Base-by-base conservation (phyloP, 2,329 filamentous ascomycete species). In the Diaporthe caulivora region DNA sequence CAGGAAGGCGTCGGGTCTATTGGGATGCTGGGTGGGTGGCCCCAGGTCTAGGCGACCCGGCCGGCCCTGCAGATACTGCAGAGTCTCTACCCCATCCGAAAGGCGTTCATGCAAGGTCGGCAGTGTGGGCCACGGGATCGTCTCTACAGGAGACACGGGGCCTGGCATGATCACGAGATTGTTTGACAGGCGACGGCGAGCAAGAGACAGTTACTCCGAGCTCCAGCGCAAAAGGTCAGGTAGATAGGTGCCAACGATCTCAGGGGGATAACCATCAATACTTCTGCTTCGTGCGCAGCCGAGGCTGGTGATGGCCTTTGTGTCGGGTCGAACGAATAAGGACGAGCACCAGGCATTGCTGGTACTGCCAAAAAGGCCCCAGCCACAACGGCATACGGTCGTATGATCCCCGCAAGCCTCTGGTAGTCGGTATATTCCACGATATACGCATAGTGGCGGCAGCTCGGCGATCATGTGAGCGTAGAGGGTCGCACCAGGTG, bases 371-470 rank as follows among this genome's bases (percentile, higher is more conserved):
- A n/a, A 49, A 49, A 24, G 17, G 54, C 21, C 29, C 40, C 68
- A 51, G 44, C 54, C 54, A 47, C 54, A 58, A 58, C 31, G 37
- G 24, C 67, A 55, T 58, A 70, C 40, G 53, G 40, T 70, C 68
- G 54, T 70, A 58, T 70, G 68, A 57, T 60, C 42, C 60, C 44
- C 60, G 60, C 60, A 49, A 65, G 60, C 60, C 60, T 65, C 42
- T 51, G 44, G 29, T n/a, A 51, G 42, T 44, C 26, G 42, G 42
- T 42, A 15, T 49, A 21, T 49, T 29, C 42, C 42, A 47, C 60
- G 21, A 65, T 49, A 51, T n/a, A 49, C 42, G 42, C 60, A 42
- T 24, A 37, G 60, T 65, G 29, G 53, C 49, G 44, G 54, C 42
- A 70, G 42, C 37, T 37, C 54, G 68, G 68, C 54, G 68, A 70